Base-by-base conservation (phyloP, 169 alveolate species). In the Eimeria maxima region DNA sequence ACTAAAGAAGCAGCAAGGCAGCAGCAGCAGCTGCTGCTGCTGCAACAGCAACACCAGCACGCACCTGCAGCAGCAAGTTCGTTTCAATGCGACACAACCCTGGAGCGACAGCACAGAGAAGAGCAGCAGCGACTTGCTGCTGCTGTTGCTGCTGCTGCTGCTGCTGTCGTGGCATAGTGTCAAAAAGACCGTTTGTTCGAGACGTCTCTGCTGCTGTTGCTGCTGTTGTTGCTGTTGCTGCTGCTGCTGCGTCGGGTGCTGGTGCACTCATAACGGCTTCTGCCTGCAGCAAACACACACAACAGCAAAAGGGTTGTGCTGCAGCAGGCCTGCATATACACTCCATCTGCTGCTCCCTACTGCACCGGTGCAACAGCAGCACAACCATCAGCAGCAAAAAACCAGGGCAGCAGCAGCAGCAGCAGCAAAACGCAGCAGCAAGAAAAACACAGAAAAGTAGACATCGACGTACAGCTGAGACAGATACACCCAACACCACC, bases 401-500 rank as follows among this genome's bases (percentile, higher is more conserved):
- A 1, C 20, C 1, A 60, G 20, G 11, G 24, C 16, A 69, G 11
- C 8, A 60, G n/a, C 69, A 60, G n/a, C 69, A 18, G 27, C 20
- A 60, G n/a, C 69, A 60, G n/a, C 69, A 60, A 11, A 60, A 60
- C 69, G 60, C 60, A 53, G 60, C 60, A 53, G 13, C 47, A 71
- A 0, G 13, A 29, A 24, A 38, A 38, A 73, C 0, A 1, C 53
- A 1, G 16, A 38, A 33, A 73, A 8, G 11, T 11, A 0, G 47
- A 0, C 7, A 24, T 73, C 18, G n/a, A n/a, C 91, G 57, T 65
- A 83, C 91, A 27, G 91, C 91, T 29, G 91, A 55, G 74, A 83
- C 29, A 83, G 91, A 53, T n/a, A 47, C 91, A 55, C 91, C 91
- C 53, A 83, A 53, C 13, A 83, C 42, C 50, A 83, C 53, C 29